These are phyloP conservation scores for Nigrospora sphaerica DNA, from an alignment of 2,329 filamentous ascomycete species.

Conservation along the genomic window DNA sequence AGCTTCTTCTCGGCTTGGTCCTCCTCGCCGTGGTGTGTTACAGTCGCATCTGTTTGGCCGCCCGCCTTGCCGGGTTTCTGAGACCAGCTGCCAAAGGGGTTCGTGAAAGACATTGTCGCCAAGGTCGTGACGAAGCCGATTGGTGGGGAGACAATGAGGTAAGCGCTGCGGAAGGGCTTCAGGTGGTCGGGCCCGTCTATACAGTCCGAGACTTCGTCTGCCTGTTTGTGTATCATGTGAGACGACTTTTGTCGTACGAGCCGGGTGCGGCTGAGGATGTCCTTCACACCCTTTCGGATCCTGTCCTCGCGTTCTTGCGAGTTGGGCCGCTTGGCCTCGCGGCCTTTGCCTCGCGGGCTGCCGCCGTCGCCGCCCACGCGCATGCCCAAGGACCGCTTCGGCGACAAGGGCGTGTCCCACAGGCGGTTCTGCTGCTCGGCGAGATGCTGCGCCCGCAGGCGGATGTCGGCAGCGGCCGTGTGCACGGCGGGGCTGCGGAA, in stretches of 20 bases:
- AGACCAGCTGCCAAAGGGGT: constrained; percentile 16
- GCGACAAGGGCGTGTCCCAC: constrained; percentile 24
- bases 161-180: constrained; percentile 35
- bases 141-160: constrained; percentile 63
- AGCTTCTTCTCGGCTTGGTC: constrained; percentile 46
- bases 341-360: constrained; percentile 26
- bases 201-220: constrained; percentile 8
- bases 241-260: constrained; percentile 15
- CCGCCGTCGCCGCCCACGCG: constrained; percentile 44
- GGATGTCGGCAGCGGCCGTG: constrained; percentile 60
- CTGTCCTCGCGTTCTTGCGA: constrained; percentile 40
- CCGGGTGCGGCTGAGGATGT: constrained; percentile 35
- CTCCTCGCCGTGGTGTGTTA: constrained; percentile 3
- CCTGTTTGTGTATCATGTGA: constrained; percentile 5
- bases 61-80: constrained; percentile 8
- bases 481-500: constrained; percentile 48
- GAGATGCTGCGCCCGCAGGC: constrained; percentile 61
- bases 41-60: background rate
- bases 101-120: constrained; percentile 50
- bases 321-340: constrained; percentile 27
- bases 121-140: constrained; percentile 53
- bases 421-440: constrained; percentile 54
- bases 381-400: constrained; percentile 30
- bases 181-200: constrained; percentile 25
- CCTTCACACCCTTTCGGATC: constrained; percentile 38